These are phyloP conservation scores for Chrysopogon serrulatus DNA, from an alignment of 176 grass and related monocot genomes.

Conservation along the genomic window DNA sequence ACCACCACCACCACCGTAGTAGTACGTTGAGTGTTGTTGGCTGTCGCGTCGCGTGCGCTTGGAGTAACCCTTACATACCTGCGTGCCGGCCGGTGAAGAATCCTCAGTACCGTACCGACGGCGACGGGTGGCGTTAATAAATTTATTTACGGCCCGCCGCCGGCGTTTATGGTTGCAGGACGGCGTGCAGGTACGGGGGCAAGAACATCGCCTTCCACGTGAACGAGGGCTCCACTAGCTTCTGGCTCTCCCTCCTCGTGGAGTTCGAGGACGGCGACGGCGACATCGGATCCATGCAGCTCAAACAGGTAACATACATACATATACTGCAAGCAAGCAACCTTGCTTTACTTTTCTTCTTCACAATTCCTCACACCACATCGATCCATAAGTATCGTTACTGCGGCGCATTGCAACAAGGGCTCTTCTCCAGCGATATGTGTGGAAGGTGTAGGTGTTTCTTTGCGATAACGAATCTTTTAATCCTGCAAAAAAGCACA, in stretches of 20 bases:
- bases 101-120: not conserved
- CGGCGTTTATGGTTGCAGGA: constrained; percentile 34
- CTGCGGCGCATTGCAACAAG: not conserved
- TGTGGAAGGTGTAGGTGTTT: too few species aligned
- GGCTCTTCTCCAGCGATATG: too few species aligned
- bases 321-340: too few species aligned
- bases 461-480: too few species aligned
- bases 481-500: too few species aligned
- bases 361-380: not conserved
- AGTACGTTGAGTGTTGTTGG: too few species aligned
- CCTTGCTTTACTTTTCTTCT: too few species aligned
- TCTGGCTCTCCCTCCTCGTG: constrained; percentile 91
- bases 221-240: constrained; percentile 84
- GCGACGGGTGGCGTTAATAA: not conserved
- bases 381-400: not conserved
- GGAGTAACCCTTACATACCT: too few species aligned
- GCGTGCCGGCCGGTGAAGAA: not conserved
- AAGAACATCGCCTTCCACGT: constrained; percentile 93
- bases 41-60: not conserved
- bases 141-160: too few species aligned
- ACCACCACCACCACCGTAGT: too few species aligned
- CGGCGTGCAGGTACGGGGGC: constrained; percentile 72
- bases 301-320: constrained; percentile 55
- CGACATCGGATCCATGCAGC: constrained; percentile 88
- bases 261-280: constrained; percentile 97